A percentile compares a stretch with the other conserved stretches of the same genome.
phyloP scores from a whole-genome alignment of 2,329 filamentous ascomycete species.

The Botrytis byssoidea region DNA sequence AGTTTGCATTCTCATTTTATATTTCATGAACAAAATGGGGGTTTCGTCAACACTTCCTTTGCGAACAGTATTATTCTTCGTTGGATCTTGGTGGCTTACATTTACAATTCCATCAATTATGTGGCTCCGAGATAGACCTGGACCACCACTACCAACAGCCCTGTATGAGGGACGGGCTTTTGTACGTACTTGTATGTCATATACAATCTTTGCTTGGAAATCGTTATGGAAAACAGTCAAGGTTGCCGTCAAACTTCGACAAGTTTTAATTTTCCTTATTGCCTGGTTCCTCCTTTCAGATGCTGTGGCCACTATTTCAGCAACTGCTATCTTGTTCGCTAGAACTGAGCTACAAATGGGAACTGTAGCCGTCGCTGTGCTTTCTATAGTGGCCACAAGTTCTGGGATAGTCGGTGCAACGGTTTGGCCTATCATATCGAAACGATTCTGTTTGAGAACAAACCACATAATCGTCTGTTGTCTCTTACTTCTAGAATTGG shows the following conservation, averaged over 20 bases:
- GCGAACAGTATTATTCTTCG: constrained; percentile 79
- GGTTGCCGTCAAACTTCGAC: constrained; percentile 68
- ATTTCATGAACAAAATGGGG: constrained; percentile 48
- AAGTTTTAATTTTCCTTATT: constrained; percentile 75
- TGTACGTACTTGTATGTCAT: constrained; percentile 59
- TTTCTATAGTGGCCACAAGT: constrained; percentile 87
- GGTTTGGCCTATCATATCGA: constrained; percentile 79
- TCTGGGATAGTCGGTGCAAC: constrained; percentile 86
- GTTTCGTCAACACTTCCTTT: constrained; percentile 69
- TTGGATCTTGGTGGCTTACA: constrained; percentile 88
- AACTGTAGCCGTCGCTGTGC: constrained; percentile 81
- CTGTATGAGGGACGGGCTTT: constrained; percentile 15
- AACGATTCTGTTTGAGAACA: constrained; percentile 65
- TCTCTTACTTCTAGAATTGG: constrained; percentile 85
- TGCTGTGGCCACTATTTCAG: constrained; percentile 89
- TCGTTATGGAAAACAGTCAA: constrained; percentile 78
- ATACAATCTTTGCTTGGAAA: constrained; percentile 81
- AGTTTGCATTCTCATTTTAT: constrained; percentile 72
- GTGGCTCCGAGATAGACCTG: constrained; percentile 85
- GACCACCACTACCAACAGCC: constrained; percentile 65
- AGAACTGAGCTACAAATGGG: constrained; percentile 92
- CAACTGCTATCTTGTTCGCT: constrained; percentile 91
- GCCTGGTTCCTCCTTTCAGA: constrained; percentile 96
- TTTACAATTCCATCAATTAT: constrained; percentile 87
- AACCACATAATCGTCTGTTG: constrained; percentile 91